Evolutionary conservation across 78 protist genomes (phyloP), one percentile per base, ranked within the genome.

Genomic region (Tieghemostelium lacteum): DNA sequence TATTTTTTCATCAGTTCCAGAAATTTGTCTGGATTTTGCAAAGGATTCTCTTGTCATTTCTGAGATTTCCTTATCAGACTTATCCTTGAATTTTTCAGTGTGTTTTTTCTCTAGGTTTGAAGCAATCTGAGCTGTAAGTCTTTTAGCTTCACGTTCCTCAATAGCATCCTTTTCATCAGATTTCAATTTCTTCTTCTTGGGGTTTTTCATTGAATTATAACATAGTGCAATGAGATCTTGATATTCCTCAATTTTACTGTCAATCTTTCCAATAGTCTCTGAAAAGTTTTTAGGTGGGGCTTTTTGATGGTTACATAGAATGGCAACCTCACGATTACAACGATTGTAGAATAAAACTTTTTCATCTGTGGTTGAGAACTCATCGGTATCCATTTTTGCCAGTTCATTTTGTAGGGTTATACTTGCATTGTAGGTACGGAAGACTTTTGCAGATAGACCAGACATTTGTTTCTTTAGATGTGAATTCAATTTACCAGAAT

Each of bases 351-450:
- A 93, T 0, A 85, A 66, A 45, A 89, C n/a, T 63, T 96, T 96
- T 49, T 96, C 98, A 0, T 62, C 92, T 19, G 49, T 69, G 17
- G 87, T 86, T 17, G 42, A 19, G 17, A 54, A 78, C 20, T 28
- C 66, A 10, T 37, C 28, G 33, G 77, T 31, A 45, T 58, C 62
- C 92, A 72, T 78, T 63, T 92, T 66, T 24, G 57, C 73, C 37
- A 96, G 78, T 63, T 87, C 92, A 1, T 93, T 19, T 31, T 96
- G 96, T 8, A 99, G 93, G 3, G 99, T 97, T 69, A 91, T 57
- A 4, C 99, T 97, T 4, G 99, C 99, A 70, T 99, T 99, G 94
- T 92, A 98, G 33, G 99, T 99, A n/a, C 99, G 99, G 96, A 99
- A 98, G 22, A 98, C 99, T 92, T 98, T 98, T 39, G 99, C 99